Base-by-base conservation (phyloP, 2,329 filamentous ascomycete species). In the Helotiales sp. region DNA sequence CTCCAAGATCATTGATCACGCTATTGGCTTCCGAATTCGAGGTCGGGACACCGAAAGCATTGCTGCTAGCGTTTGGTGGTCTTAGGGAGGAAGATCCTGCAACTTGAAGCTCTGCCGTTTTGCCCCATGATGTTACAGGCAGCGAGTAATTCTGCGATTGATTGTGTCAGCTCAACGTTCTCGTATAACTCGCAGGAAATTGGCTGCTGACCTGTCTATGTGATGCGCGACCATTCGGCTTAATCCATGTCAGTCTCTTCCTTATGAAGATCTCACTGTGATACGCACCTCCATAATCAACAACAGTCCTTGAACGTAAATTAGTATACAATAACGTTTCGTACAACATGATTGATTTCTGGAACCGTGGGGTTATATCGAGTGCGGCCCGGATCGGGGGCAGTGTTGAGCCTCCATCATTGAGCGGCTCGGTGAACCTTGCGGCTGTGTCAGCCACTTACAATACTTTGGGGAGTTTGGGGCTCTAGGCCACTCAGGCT, bases 1-100 rank as follows among this genome's bases (percentile, higher is more conserved):
- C 27, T 1, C 42, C 52, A 55, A 38, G 42, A 33, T 55, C 52
- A 55, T 55, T 55, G 22, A 55, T 44, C 29, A 55, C 22, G 25
- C 22, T 55, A 15, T 31, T 40, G 29, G 10, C 44, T 22, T 27
- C 44, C 44, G 44, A 48, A 10, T 12, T 17, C 5, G 44, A 5
- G n/a, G 15, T 42, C 10, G n/a, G 31, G 31, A 34, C 31, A 12
- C 31, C 5, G n/a, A 34, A 19, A 9, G 36, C n/a, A 19, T 19
- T 40, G 36, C 17, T 40, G 36, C 36, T 10, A 19, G 17, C n/a
- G 5, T 40, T 7, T 22, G 36, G n/a, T 17, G 17, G n/a, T 40
- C 24, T 40, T 6, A 19, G 36, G 36, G 36, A 40, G 17, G 36
- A 9, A 4, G 34, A n/a, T 19, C 36, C 17, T 17, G 31, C 10